These are phyloP conservation scores for Fusarium sambucinum DNA, from an alignment of 2,329 filamentous ascomycete genomes.

Conservation along the genomic window DNA sequence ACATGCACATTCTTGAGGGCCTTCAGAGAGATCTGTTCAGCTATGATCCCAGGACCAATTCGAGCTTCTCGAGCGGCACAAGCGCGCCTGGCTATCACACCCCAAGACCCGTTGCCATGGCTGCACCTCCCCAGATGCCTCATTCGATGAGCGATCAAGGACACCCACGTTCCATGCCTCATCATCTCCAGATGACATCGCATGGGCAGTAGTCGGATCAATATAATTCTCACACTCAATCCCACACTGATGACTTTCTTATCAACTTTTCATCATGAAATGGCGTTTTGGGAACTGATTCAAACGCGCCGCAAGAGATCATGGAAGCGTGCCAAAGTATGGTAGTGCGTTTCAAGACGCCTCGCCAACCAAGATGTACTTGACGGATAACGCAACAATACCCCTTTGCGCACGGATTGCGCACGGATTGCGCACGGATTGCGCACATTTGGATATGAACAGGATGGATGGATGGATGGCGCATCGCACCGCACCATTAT, in stretches of 20 bases:
- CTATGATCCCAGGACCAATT: constrained; percentile 48
- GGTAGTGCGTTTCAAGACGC: constrained; percentile 14
- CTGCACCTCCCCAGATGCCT: constrained; percentile 42
- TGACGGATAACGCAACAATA: constrained; percentile 35
- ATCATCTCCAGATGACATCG: constrained; percentile 44
- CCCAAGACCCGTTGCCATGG: constrained; percentile 43
- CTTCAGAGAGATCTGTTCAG: constrained; percentile 62
- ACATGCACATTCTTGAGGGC: constrained; percentile 78
- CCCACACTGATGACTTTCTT: constrained; percentile 31
- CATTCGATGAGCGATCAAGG: constrained; percentile 42
- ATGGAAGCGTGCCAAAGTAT: neutral
- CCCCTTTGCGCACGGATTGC: constrained; percentile 33
- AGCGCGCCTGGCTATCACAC: constrained; percentile 49
- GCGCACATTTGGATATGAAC: constrained; percentile 21
- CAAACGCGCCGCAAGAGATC: constrained; percentile 14
- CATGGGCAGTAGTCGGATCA: constrained; percentile 33
- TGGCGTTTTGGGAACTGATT: constrained; percentile 39
- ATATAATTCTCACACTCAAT: neutral
- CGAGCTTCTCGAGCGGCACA: constrained; percentile 60
- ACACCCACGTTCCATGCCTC: constrained; percentile 44
- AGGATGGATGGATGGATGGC: constrained; percentile 6
- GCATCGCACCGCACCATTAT: constrained; percentile 25
- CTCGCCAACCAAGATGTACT: constrained; percentile 18
- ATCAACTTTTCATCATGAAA: constrained; percentile 39
- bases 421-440: constrained; percentile 29